Percentiles rank a stretch among this genome's conserved stretches.
Conservation (phyloP, 176 grass and related monocot species). For the Aegilops sharonensis region DNA sequence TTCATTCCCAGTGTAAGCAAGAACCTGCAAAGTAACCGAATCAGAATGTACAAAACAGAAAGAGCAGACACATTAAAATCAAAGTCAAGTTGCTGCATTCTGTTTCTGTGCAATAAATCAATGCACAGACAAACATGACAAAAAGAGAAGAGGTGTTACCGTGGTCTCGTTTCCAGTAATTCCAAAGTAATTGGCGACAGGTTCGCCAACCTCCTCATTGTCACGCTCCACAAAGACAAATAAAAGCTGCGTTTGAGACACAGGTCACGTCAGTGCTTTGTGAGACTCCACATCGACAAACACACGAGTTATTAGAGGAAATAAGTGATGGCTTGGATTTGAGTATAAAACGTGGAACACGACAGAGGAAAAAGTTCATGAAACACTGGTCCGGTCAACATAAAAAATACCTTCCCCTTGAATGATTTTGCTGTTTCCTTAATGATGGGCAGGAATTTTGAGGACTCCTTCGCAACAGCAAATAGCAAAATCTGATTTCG, state of each 20-base stretch:
- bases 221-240: constrained; percentile 94
- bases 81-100: background rate
- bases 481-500: constrained; percentile 70
- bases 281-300: background rate
- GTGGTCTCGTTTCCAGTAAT: constrained; percentile 67
- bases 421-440: constrained; percentile 84
- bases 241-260: constrained; percentile 56
- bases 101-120: background rate
- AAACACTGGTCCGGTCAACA: background rate
- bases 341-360: background rate
- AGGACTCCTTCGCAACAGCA: constrained; percentile 67
- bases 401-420: constrained; percentile 78
- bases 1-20: constrained; percentile 93
- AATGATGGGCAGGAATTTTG: constrained; percentile 56
- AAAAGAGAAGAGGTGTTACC: constrained; percentile 24
- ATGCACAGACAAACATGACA: background rate
- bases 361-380: background rate
- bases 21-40: constrained; percentile 50
- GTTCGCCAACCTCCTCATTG: constrained; percentile 77
- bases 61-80: background rate
- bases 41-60: background rate
- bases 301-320: background rate
- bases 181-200: constrained; percentile 90
- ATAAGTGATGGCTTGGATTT: background rate
- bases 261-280: background rate